phyloP scores from a whole-genome alignment of 306 rosid genomes.

The Styphnolobium japonicum region DNA sequence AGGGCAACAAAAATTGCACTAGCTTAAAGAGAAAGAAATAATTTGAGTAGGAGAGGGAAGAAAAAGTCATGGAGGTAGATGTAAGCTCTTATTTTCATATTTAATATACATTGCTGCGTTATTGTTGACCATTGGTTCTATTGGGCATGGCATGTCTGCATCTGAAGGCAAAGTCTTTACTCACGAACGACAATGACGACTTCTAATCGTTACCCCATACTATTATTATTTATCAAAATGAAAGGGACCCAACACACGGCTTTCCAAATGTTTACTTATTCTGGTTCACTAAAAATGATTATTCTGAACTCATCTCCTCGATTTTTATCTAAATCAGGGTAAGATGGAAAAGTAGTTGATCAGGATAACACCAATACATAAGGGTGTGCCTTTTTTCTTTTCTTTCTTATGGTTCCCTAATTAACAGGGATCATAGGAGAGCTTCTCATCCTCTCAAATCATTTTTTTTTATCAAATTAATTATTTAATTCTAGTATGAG shows the following conservation, averaged over 20 bases:
- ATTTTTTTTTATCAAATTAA: not conserved
- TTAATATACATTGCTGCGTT: slow-evolving; percentile 10
- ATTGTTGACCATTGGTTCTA: slow-evolving; percentile 35
- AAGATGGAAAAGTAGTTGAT: slow-evolving; percentile 26
- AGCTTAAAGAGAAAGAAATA: not conserved
- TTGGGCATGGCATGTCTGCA: slow-evolving; percentile 15
- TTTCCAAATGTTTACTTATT: slow-evolving; percentile 20
- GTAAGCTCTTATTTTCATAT: not conserved
- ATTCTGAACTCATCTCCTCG: not conserved
- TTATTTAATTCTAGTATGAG: not conserved
- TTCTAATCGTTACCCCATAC: not conserved
- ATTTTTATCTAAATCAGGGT: slow-evolving; percentile 9
- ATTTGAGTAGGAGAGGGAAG: not conserved
- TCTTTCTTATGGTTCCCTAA: slow-evolving; percentile 35
- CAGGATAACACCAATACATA: slow-evolving; percentile 22
- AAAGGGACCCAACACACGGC: slow-evolving; percentile 26
- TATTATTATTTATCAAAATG: slow-evolving; percentile 18
- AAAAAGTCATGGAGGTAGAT: slow-evolving; percentile 5
- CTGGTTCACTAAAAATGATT: slow-evolving; percentile 37
- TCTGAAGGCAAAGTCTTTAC: slow-evolving; percentile 20
- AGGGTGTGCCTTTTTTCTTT: not conserved
- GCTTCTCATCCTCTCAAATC: slow-evolving; percentile 26
- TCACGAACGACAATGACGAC: slow-evolving; percentile 25
- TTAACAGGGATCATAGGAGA: slow-evolving; percentile 15
- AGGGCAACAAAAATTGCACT: slow-evolving; percentile 20